phyloP scores from a whole-genome alignment of 2,329 filamentous ascomycete species.

The Fusarium sambucinum region DNA sequence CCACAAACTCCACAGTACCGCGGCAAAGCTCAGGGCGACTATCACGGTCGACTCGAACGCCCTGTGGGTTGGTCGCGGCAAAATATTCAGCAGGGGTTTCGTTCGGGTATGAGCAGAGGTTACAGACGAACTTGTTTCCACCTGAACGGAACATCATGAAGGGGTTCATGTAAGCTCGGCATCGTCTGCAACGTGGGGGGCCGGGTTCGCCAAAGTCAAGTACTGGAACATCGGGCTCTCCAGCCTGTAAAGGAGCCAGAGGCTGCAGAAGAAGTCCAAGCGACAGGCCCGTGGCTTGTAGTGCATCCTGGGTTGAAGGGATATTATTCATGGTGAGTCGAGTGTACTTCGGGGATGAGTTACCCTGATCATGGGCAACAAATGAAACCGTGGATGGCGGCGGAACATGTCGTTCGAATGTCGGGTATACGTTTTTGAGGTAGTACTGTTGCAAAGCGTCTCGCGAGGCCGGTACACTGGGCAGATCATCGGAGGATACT shows the following conservation, averaged over 20 bases:
- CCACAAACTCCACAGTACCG: slow-evolving; percentile 94
- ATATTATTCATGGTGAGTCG: slow-evolving; percentile 95
- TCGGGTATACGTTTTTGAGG: slow-evolving; percentile 89
- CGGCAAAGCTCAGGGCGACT: slow-evolving; percentile 89
- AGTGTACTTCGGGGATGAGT: slow-evolving; percentile 93
- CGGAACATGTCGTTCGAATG: slow-evolving; percentile 92
- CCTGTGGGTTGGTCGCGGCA: slow-evolving; percentile 87
- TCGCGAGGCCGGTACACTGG: slow-evolving; percentile 87
- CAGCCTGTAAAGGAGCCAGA: slow-evolving; percentile 82
- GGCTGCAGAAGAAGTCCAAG: slow-evolving; percentile 91
- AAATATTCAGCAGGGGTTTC: slow-evolving; percentile 95
- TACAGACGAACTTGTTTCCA: slow-evolving; percentile 97
- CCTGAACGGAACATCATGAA: slow-evolving; percentile 98
- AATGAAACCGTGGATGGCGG: slow-evolving; percentile 90
- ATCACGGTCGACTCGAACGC: slow-evolving; percentile 86
- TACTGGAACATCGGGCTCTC: slow-evolving; percentile 89
- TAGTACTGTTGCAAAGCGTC: slow-evolving; percentile 87
- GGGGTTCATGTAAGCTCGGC: slow-evolving; percentile 96
- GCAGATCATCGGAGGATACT: slow-evolving; percentile 92
- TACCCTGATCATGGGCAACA: slow-evolving; percentile 95
- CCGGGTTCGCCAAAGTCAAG: slow-evolving; percentile 94
- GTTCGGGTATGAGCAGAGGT: slow-evolving; percentile 97
- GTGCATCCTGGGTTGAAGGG: slow-evolving; percentile 82
- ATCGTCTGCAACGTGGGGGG: slow-evolving; percentile 90
- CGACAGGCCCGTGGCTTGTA: slow-evolving; percentile 84